phyloP scores from a whole-genome alignment of 139 green algal genomes.

The Asterochloris erici region DNA sequence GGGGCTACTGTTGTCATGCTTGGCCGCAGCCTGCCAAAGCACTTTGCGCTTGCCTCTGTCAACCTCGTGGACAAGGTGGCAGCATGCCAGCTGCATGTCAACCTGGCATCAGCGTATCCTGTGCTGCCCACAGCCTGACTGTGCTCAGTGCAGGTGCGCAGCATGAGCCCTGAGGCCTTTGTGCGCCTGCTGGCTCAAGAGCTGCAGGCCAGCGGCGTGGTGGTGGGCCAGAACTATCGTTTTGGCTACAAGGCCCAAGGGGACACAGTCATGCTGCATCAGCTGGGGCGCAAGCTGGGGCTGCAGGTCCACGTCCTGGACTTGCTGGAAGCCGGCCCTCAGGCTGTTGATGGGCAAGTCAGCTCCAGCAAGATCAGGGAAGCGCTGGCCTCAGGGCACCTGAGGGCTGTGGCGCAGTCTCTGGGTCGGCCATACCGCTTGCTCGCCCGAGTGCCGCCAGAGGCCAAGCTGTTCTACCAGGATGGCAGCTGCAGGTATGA shows the following conservation, averaged over 20 bases:
- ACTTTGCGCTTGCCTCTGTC: too few species aligned
- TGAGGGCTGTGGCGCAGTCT: constrained; percentile 32
- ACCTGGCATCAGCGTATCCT: too few species aligned
- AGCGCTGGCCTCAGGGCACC: constrained; percentile 38
- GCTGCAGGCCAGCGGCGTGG: constrained; percentile 65
- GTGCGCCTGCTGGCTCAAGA: constrained; percentile 73
- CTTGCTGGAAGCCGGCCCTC: constrained; percentile 12
- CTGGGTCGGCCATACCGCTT: constrained; percentile 34
- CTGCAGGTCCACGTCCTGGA: constrained; percentile 35
- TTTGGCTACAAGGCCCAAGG: constrained; percentile 85
- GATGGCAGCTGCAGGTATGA: neutral
- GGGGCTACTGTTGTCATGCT: too few species aligned
- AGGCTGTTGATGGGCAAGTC: constrained; percentile 14
- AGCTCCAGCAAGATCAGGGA: constrained; percentile 51
- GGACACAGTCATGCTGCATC: constrained; percentile 49
- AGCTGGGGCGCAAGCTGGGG: constrained; percentile 45
- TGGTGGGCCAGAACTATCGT: constrained; percentile 85
- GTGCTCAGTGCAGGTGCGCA: constrained; percentile 48
- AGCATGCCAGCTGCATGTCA: too few species aligned
- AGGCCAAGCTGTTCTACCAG: neutral
- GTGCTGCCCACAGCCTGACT: too few species aligned
- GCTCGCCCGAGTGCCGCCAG: constrained; percentile 1
- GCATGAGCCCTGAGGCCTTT: constrained; percentile 76
- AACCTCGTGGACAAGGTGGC: too few species aligned
- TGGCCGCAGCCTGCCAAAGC: too few species aligned